Evolutionary conservation across 768 basidiomycete species (phyloP).

Genomic region (Cyclocybe cylindracea): DNA sequence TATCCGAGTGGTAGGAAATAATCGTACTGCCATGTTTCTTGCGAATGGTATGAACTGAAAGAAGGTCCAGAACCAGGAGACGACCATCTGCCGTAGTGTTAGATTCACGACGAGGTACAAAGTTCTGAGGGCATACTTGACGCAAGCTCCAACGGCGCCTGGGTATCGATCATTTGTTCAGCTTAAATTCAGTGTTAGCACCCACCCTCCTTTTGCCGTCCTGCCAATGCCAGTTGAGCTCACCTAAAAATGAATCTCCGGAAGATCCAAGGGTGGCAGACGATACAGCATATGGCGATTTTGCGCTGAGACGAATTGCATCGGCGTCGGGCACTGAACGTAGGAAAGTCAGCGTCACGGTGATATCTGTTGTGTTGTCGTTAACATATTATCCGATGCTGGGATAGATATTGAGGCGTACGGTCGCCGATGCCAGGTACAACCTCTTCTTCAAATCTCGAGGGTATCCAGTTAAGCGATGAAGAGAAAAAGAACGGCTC

Average conservation of each 20-base stretch:
- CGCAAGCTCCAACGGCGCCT: slow-evolving; percentile 24
- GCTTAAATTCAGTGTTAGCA: slow-evolving; percentile 11
- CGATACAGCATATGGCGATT: slow-evolving; percentile 15
- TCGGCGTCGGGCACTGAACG: slow-evolving; percentile 34
- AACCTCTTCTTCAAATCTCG: slow-evolving; percentile 57
- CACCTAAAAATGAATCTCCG: neutral
- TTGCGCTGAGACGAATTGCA: slow-evolving; percentile 14
- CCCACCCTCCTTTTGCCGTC: neutral
- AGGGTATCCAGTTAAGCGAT: slow-evolving; percentile 67
- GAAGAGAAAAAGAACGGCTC: slow-evolving; percentile 73
- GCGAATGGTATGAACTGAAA: slow-evolving; percentile 50
- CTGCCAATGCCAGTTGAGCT: slow-evolving; percentile 2
- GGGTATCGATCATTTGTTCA: slow-evolving; percentile 30
- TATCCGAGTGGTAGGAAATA: slow-evolving; percentile 45
- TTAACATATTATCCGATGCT: neutral
- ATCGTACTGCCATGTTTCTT: slow-evolving; percentile 41
- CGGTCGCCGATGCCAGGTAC: slow-evolving; percentile 47
- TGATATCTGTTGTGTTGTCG: slow-evolving; percentile 46
- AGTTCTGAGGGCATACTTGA: slow-evolving; percentile 17
- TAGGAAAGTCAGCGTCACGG: slow-evolving; percentile 56
- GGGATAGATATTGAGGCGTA: slow-evolving; percentile 27
- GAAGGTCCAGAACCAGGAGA: slow-evolving; percentile 43
- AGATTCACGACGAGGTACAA: neutral
- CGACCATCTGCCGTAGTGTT: slow-evolving; percentile 22
- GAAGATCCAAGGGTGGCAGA: slow-evolving; percentile 9